phyloP scores from a whole-genome alignment of 2,329 filamentous ascomycete species.

The Venturia pyrina region DNA sequence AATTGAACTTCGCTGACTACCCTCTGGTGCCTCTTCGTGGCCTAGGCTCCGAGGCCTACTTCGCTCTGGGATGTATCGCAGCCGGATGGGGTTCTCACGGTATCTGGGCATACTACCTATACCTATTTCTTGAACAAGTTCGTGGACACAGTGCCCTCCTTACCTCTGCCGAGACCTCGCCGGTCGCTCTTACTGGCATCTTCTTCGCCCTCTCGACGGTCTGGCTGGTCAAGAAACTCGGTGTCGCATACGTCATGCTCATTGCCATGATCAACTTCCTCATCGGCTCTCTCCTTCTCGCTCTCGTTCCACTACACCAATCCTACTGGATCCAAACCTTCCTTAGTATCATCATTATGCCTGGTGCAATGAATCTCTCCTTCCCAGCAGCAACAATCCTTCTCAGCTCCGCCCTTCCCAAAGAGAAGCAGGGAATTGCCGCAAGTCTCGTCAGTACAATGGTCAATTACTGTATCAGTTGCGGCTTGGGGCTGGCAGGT shows the following conservation, averaged over 20 bases:
- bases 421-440: conserved; percentile 41
- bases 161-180: conserved; percentile 11
- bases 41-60: conserved; percentile 18
- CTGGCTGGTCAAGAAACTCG: conserved; percentile 12
- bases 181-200: conserved; percentile 14
- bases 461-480: conserved; percentile 58
- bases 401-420: conserved; percentile 41
- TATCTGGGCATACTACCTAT: conserved; percentile 11
- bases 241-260: conserved; percentile 25
- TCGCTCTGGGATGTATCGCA: conserved; percentile 21
- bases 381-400: conserved; percentile 54
- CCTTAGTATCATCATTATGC: conserved; percentile 46
- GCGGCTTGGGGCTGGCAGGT: conserved; percentile 56
- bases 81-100: conserved; percentile 25
- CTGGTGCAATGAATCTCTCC: conserved; percentile 57
- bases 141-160: conserved; percentile 10
- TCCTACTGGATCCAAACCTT: conserved; percentile 57
- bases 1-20: conserved; percentile 17
- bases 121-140: conserved; percentile 5
- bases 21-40: conserved; percentile 19
- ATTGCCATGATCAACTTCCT: conserved; percentile 32
- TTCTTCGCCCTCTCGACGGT: conserved; percentile 11
- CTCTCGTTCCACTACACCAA: conserved; percentile 42
- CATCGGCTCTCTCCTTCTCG: conserved; percentile 30
- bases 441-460: conserved; percentile 52